Evolutionary conservation across 495 filamentous ascomycete genomes (phyloP).

Genomic region (Delitschia confertaspora): DNA sequence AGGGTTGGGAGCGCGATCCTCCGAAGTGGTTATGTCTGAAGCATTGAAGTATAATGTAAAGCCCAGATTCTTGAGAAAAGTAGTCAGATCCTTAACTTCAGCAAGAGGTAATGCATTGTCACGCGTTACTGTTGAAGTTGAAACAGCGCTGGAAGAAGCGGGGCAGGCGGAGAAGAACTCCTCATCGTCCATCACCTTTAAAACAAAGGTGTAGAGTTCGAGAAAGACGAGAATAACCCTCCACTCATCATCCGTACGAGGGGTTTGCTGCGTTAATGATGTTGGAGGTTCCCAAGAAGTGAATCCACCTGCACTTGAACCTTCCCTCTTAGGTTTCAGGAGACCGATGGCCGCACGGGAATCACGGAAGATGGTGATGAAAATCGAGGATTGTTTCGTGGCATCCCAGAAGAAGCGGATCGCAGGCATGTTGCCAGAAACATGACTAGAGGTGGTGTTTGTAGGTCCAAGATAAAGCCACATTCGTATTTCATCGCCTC

Average conservation of each 20-base stretch:
- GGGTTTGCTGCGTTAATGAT: conserved; percentile 8
- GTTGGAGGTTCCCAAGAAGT: conserved; percentile 14
- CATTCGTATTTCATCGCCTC: conserved; percentile 87
- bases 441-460: conserved; percentile 31
- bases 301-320: conserved; percentile 25
- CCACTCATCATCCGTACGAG: conserved; percentile 62
- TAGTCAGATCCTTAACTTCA: conserved; percentile 64
- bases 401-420: conserved; percentile 88
- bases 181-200: conserved; percentile 90
- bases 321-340: conserved; percentile 38
- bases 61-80: conserved; percentile 86
- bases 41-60: conserved; percentile 85
- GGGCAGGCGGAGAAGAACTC: conserved; percentile 51
- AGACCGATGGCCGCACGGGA: conserved; percentile 49
- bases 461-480: conserved; percentile 78
- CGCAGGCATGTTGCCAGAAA: conserved; percentile 44
- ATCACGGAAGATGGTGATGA: conserved; percentile 53
- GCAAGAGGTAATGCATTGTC: conserved; percentile 60
- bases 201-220: conserved; percentile 84
- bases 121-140: conserved; percentile 41
- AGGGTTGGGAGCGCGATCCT: conserved; percentile 37
- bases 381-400: conserved; percentile 56
- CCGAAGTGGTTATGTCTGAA: conserved; percentile 52
- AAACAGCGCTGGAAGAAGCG: neutral
- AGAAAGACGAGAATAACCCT: conserved; percentile 81